phyloP scores from a whole-genome alignment of 75 land plant species.

The Azolla pinnata region DNA sequence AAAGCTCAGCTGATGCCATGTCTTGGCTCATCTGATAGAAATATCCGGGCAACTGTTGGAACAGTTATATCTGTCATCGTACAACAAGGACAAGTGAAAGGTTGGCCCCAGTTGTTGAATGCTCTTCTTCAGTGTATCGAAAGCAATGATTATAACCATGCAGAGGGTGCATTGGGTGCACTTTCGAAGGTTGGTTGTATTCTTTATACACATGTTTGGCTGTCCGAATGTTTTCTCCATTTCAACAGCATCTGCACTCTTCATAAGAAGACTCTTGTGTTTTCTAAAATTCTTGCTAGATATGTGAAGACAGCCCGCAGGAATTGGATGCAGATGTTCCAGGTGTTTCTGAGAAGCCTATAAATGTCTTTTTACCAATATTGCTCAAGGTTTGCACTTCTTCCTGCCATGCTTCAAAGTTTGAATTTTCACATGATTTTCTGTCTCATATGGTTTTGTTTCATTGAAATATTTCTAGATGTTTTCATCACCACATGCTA shows the following conservation, averaged over 20 bases:
- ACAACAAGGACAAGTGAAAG: conserved; percentile 49
- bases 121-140: conserved; percentile 78
- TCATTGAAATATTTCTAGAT: too few relatives aligned
- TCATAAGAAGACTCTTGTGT: neutral
- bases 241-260: too few relatives aligned
- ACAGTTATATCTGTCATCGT: conserved; percentile 76
- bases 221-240: neutral
- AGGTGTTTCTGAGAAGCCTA: conserved; percentile 73
- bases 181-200: conserved; percentile 61
- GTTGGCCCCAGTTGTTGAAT: conserved; percentile 85
- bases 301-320: conserved; percentile 89
- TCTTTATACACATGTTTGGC: neutral
- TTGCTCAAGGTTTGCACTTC: conserved; percentile 90
- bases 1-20: conserved; percentile 81
- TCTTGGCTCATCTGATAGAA: conserved; percentile 69
- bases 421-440: too few relatives aligned
- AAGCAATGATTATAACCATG: conserved; percentile 80
- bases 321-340: conserved; percentile 77
- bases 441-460: too few relatives aligned
- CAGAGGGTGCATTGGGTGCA: conserved; percentile 99
- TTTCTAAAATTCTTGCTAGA: conserved; percentile 35
- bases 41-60: conserved; percentile 79
- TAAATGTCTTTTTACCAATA: conserved; percentile 76
- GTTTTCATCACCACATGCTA: conserved; percentile 77
- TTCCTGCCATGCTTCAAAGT: too few relatives aligned